Base-by-base conservation (phyloP, 2,329 filamentous ascomycete genomes). In the Acephala macrosclerotiorum region DNA sequence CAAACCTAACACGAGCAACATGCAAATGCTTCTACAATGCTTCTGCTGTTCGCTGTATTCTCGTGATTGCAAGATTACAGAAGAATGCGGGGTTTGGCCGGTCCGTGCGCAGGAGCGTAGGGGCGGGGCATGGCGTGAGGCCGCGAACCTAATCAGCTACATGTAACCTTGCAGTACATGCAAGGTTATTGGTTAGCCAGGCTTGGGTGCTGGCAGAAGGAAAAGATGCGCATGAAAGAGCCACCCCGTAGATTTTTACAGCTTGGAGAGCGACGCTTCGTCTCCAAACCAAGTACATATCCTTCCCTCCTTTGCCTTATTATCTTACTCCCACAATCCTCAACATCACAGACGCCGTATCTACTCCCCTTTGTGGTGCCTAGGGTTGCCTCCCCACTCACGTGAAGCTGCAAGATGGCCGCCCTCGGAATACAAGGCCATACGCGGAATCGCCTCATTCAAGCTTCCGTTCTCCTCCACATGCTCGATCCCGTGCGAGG, bases 401-500 rank as follows among this genome's bases (percentile, higher is more conserved):
- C 40, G 40, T 42, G 4, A 42, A 42, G 40, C 40, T 42, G 40
- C 40, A 18, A 42, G 40, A 42, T 42, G 40, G 40, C 40, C 16
- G 40, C n/a, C 40, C 35, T 57, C 33, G 29, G 33, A 18, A 68
- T 70, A 59, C 60, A 47, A 22, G 68, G 68, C 22, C 65, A 63
- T 60, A 11, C 57, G 26, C 58, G 66, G 33, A 42, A 65, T 60
- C 66, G 66, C 16, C 68, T 70, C 62, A 58, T 70, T 47, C 58
- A 66, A 42, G 61, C 63, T 9, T 47, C 68, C 38, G 65, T 68
- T 20, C 60, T 75, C 0, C 66, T 74, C 16, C 61, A 64, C 33
- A 18, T 71, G 8, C 70, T 76, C n/a, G 74, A 76, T 47, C 74
- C 63, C 16, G 73, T 75, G 0, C 70, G 75, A 1, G 75, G 73